Conservation (phyloP, 2,329 filamentous ascomycete genomes). For the Alternaria consortialis region DNA sequence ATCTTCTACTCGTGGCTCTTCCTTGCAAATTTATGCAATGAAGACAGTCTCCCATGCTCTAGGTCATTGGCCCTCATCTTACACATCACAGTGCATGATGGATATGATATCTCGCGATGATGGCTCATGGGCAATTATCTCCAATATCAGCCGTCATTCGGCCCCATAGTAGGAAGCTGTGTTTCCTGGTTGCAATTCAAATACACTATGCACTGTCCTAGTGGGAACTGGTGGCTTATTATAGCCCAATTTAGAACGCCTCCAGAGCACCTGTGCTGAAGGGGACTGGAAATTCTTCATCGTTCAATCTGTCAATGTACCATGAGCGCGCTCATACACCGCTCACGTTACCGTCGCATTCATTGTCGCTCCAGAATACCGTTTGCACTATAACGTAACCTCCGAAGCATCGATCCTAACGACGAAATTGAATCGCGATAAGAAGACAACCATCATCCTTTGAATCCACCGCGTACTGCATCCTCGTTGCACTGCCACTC, state of each 20-base stretch:
- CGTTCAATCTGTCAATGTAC: not conserved
- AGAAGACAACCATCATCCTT: rapidly evolving
- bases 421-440: not conserved
- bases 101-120: not conserved
- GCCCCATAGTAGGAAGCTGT: not conserved
- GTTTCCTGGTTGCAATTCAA: not conserved
- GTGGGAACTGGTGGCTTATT: not conserved
- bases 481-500: not conserved
- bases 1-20: not conserved
- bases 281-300: not conserved
- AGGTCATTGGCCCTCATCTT: not conserved
- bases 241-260: not conserved
- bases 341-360: not conserved
- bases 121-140: not conserved
- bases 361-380: not conserved
- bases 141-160: not conserved
- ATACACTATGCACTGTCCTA: not conserved
- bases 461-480: not conserved
- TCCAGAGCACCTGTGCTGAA: not conserved
- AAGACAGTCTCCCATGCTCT: not conserved
- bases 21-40: not conserved
- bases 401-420: not conserved
- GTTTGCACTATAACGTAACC: slow-evolving; percentile 5
- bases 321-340: not conserved
- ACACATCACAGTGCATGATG: not conserved